Percentiles rank a stretch among this genome's conserved stretches.
Evolutionary conservation across 352 stramenopile species (phyloP).

Genomic region (Pythium pyrilobum): DNA sequence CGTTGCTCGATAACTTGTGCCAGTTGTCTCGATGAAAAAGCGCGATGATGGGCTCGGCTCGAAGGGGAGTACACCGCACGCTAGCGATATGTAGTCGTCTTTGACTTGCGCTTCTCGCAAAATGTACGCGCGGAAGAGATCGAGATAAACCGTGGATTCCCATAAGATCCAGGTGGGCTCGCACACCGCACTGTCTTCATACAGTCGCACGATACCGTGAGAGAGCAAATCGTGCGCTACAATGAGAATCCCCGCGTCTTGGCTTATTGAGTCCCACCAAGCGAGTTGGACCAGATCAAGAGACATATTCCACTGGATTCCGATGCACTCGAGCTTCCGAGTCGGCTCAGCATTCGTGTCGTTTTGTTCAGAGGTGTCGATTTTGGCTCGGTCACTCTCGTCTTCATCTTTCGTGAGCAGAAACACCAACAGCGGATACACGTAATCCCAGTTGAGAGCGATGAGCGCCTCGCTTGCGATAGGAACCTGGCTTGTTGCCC

Average conservation of each 20-base stretch:
- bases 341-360: no score
- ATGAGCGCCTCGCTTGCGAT: slow-evolving; percentile 39
- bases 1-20: slow-evolving; percentile 48
- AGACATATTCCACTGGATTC: slow-evolving; percentile 62
- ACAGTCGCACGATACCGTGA: slow-evolving; percentile 26
- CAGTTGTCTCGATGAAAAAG: slow-evolving; percentile 60
- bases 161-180: slow-evolving; percentile 32
- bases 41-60: slow-evolving; percentile 9
- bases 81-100: slow-evolving; percentile 6
- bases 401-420: slow-evolving; percentile 41
- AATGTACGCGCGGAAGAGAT: slow-evolving; percentile 52
- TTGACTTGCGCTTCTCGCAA: slow-evolving; percentile 23
- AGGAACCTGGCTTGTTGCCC: slow-evolving; percentile 31
- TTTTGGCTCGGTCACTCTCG: no score
- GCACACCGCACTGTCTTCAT: not conserved
- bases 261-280: slow-evolving; percentile 61
- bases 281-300: slow-evolving; percentile 48
- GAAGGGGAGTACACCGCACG: slow-evolving; percentile 12
- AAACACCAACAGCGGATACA: slow-evolving; percentile 56
- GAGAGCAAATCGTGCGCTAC: slow-evolving; percentile 51
- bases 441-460: slow-evolving; percentile 62
- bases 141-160: slow-evolving; percentile 56
- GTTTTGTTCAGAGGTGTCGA: no score
- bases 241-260: slow-evolving; percentile 45
- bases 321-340: slow-evolving; percentile 37